Conservation (phyloP, 2,329 filamentous ascomycete species). For the Apiospora arundinis region DNA sequence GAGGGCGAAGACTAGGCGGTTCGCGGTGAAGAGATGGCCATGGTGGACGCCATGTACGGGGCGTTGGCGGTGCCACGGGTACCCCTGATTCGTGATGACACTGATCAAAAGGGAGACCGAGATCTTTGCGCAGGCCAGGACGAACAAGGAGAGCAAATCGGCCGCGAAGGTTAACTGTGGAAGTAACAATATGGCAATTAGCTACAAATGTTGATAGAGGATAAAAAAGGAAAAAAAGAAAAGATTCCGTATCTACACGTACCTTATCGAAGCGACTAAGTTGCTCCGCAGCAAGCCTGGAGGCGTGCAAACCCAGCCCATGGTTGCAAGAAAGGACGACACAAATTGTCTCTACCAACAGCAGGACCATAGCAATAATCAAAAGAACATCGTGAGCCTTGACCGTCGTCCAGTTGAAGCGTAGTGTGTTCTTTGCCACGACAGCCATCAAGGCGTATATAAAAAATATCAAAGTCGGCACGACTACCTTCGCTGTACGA, state of each 20-base stretch:
- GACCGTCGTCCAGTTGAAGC: background rate
- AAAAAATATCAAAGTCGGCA: background rate
- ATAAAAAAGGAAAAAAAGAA: background rate
- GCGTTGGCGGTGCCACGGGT: background rate
- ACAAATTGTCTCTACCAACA: background rate
- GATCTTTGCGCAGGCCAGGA: background rate
- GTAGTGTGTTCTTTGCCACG: background rate
- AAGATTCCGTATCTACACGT: background rate
- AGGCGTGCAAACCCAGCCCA: background rate
- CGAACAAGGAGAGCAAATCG: background rate
- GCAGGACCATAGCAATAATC: background rate
- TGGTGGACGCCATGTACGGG: background rate
- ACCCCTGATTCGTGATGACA: conserved; percentile 3
- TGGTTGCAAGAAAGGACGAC: background rate
- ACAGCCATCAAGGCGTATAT: background rate
- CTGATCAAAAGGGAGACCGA: background rate
- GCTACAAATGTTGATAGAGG: background rate
- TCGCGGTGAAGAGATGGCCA: background rate
- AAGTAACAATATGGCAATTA: background rate
- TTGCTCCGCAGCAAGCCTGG: background rate
- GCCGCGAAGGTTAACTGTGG: background rate
- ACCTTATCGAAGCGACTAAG: background rate
- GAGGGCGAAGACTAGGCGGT: background rate
- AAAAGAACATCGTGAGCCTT: background rate
- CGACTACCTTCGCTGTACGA: background rate